A percentile compares a stretch with the other conserved stretches of the same genome.
Evolutionary conservation across 768 basidiomycete species (phyloP).

Genomic region (Hygrocybe coccinea): DNA sequence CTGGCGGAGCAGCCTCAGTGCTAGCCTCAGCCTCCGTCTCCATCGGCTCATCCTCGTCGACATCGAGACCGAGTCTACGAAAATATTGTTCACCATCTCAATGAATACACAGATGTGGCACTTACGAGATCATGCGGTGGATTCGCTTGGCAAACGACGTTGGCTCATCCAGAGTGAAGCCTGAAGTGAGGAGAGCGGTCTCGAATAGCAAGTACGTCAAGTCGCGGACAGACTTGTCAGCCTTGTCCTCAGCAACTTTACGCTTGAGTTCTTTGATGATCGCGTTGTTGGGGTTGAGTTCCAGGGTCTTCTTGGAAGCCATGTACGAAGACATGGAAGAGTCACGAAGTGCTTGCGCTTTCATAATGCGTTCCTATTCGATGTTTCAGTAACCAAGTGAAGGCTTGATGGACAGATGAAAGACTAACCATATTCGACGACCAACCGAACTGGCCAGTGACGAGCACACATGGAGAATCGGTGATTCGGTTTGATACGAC

Average conservation of each 20-base stretch:
- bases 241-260: conserved; percentile 95
- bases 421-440: conserved; percentile 90
- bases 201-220: conserved; percentile 94
- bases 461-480: conserved; percentile 94
- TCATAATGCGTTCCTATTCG: conserved; percentile 90
- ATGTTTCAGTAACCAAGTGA: not conserved
- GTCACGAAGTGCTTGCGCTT: conserved; percentile 94
- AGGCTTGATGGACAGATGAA: not conserved
- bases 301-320: conserved; percentile 97
- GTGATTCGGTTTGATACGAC: conserved; percentile 95
- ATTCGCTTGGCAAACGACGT: conserved; percentile 94
- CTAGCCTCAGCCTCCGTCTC: conserved; percentile 40
- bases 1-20: conserved; percentile 46
- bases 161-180: conserved; percentile 94
- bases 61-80: conserved; percentile 72
- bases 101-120: conserved; percentile 10
- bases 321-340: conserved; percentile 99
- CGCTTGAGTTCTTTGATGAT: conserved; percentile 95
- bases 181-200: conserved; percentile 92
- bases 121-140: conserved; percentile 89
- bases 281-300: conserved; percentile 86
- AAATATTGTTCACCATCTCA: conserved; percentile 8
- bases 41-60: conserved; percentile 60
- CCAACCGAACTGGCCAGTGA: conserved; percentile 99
- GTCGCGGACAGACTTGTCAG: conserved; percentile 97